Evolutionary conservation across 2,329 filamentous ascomycete genomes (phyloP).

Genomic region (Pleomassaria siparia): DNA sequence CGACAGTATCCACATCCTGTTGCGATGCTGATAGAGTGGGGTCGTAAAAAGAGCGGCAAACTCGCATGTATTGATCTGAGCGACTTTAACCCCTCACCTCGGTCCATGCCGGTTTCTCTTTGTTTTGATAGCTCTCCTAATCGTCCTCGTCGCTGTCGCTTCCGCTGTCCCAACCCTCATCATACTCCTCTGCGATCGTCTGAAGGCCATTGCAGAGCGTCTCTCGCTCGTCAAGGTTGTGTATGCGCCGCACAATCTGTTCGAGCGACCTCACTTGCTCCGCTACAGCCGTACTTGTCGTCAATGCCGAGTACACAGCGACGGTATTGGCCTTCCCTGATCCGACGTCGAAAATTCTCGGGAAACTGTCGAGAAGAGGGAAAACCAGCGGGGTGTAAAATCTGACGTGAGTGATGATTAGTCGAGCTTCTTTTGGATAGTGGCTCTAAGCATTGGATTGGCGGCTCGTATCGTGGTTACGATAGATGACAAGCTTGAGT

Average conservation of each 20-base stretch:
- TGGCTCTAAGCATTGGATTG: constrained; percentile 7
- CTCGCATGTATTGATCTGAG: constrained; percentile 18
- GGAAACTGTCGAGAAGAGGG: constrained; percentile 82
- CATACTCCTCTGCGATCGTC: constrained; percentile 83
- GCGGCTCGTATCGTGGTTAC: constrained; percentile 7
- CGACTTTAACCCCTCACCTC: not conserved
- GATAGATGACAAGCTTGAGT: not conserved
- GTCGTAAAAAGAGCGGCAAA: constrained; percentile 4
- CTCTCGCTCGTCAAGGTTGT: constrained; percentile 79
- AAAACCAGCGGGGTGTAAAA: constrained; percentile 63
- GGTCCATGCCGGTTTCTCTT: not conserved
- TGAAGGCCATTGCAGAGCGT: constrained; percentile 77
- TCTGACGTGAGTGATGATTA: constrained; percentile 37
- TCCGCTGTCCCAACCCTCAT: constrained; percentile 82
- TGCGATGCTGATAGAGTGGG: not conserved
- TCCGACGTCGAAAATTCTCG: constrained; percentile 65
- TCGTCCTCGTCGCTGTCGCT: constrained; percentile 66
- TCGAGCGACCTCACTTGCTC: constrained; percentile 67
- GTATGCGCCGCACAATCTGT: constrained; percentile 62
- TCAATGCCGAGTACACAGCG: constrained; percentile 58
- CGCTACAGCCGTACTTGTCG: constrained; percentile 74
- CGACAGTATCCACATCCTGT: constrained; percentile 1
- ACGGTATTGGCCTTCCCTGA: constrained; percentile 44
- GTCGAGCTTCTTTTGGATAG: constrained; percentile 7
- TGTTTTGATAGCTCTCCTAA: constrained; percentile 25